Evolutionary conservation across 2,329 filamentous ascomycete species (phyloP).

Genomic region (Colletotrichum euphorbiae): DNA sequence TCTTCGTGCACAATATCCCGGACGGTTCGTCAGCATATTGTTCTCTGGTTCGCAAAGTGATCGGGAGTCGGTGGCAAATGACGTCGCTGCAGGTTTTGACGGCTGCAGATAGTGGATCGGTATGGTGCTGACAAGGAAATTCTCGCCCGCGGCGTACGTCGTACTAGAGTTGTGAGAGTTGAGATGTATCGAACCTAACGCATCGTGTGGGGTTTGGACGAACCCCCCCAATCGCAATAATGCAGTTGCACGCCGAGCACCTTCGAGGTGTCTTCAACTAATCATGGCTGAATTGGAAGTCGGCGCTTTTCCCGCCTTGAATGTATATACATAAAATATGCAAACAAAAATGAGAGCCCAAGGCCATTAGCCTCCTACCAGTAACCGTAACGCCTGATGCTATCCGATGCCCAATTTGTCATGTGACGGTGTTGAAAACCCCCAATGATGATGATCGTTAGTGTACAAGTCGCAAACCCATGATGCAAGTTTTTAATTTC

Average conservation of each 20-base stretch:
- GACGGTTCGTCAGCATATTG: background rate
- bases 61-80: conserved; percentile 32
- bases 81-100: conserved; percentile 25
- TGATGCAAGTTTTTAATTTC: conserved; percentile 38
- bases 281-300: conserved; percentile 29
- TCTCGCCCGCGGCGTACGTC: background rate
- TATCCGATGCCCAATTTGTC: conserved; percentile 35
- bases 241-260: background rate
- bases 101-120: conserved; percentile 7
- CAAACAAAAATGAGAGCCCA: conserved; percentile 19
- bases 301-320: conserved; percentile 7
- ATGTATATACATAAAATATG: conserved; percentile 33
- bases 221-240: background rate
- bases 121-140: conserved; percentile 9
- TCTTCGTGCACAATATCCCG: too few species aligned
- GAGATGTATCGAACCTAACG: too few species aligned
- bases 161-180: too few species aligned
- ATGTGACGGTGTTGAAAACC: conserved; percentile 35
- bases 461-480: conserved; percentile 39
- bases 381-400: conserved; percentile 35
- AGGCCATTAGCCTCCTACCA: conserved; percentile 13
- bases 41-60: background rate
- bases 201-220: too few species aligned
- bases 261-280: conserved; percentile 9
- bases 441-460: conserved; percentile 35